phyloP scores from a whole-genome alignment of 768 basidiomycete species.

The Pleurotus djamor region DNA sequence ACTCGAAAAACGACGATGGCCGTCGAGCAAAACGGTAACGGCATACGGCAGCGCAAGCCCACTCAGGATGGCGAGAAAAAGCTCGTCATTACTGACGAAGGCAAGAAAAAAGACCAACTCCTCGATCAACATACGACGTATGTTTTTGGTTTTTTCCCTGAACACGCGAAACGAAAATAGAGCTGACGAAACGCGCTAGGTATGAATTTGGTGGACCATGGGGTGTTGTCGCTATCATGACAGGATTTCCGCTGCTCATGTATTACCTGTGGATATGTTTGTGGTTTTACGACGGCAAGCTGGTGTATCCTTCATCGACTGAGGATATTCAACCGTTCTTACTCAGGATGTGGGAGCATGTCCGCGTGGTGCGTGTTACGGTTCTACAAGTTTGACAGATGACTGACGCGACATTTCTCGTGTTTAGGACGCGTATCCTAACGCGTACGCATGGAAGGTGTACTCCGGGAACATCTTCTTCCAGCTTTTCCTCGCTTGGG shows the following conservation, averaged over 20 bases:
- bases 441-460: constrained; percentile 83
- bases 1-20: neutral
- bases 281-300: constrained; percentile 90
- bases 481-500: constrained; percentile 87
- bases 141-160: constrained; percentile 18
- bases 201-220: constrained; percentile 97
- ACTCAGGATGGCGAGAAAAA: constrained; percentile 19
- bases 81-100: constrained; percentile 59
- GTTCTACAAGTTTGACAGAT: neutral
- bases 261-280: constrained; percentile 99
- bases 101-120: constrained; percentile 68
- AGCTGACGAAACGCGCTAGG: constrained; percentile 31
- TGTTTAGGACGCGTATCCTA: constrained; percentile 88
- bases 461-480: constrained; percentile 87
- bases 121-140: constrained; percentile 71
- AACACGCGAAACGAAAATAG: no score
- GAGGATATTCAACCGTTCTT: constrained; percentile 80
- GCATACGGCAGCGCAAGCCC: constrained; percentile 1
- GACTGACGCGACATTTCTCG: neutral
- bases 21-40: neutral
- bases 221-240: constrained; percentile 92
- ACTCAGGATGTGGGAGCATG: constrained; percentile 79
- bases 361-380: constrained; percentile 54
- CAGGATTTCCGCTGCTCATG: constrained; percentile 92
- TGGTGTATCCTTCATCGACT: constrained; percentile 65